phyloP scores from a whole-genome alignment of 139 green algal species.

The Coelastrella sp. region DNA sequence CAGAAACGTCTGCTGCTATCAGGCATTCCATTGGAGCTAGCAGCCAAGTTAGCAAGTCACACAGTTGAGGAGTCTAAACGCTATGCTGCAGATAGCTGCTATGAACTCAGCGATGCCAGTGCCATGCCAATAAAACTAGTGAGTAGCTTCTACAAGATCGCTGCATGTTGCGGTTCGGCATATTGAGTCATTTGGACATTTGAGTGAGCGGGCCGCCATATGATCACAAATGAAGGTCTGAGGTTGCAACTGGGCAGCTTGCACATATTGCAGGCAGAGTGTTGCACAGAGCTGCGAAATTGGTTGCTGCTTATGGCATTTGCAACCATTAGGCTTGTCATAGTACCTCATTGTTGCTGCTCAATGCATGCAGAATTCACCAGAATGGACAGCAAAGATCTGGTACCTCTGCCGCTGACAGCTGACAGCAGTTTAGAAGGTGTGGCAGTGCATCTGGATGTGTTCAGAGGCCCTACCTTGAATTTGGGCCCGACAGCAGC shows the following conservation, averaged over 20 bases:
- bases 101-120: background rate
- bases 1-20: background rate
- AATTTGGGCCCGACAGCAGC: background rate
- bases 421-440: background rate
- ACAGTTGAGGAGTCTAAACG: conserved; percentile 11
- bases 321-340: background rate
- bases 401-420: background rate
- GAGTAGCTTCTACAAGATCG: background rate
- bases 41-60: conserved; percentile 1
- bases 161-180: background rate
- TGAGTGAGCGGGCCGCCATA: background rate
- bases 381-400: background rate
- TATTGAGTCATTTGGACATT: background rate
- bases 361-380: background rate
- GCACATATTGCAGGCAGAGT: background rate
- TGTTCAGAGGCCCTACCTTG: background rate
- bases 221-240: background rate
- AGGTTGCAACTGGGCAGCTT: background rate
- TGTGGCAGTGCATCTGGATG: background rate
- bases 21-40: background rate
- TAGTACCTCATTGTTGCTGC: background rate
- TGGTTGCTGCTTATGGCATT: background rate
- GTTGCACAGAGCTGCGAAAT: background rate
- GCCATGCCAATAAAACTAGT: conserved; percentile 15
- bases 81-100: conserved; percentile 9